Base-by-base conservation (phyloP, 148 eudicot genomes). In the Amaranthus hypochondriacus region DNA sequence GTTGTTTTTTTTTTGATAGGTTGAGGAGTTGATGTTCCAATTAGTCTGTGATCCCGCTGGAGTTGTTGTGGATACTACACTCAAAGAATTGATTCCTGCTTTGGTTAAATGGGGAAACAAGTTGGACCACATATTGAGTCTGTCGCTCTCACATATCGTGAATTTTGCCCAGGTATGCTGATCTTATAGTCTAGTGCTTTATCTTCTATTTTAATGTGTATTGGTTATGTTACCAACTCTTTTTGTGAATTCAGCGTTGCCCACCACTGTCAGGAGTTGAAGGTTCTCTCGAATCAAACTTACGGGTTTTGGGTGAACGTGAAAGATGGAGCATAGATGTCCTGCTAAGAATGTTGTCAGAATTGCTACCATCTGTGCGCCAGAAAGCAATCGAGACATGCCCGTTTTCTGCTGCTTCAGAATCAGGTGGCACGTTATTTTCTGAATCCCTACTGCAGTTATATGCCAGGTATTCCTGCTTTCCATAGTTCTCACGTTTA, bases 261-360 rank as follows among this genome's bases (percentile, higher is more conserved):
- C 94, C 96, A 39, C 97, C 99, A 70, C 88, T 95, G 81, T 95
- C 99, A 56, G 99, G 99, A 56, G 97, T 95, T 79, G 97, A 90
- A 83, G 96, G 90, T 75, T 90, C 98, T 75, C 78, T 92, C 70
- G 97, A 95, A 84, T 92, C 99, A 6, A 84, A 92, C 77, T 83
- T 95, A 66, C 90, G 83, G 62, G 97, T 87, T 74, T 82, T 95
- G 74, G 98, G 98, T 66, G 98, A 95, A 85, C 90, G 97, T 74
- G 98, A 95, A 76, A 93, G 98, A 49, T 93, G 98, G 98, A 91
- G 82, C 81, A 81, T 91, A 75, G 98, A 94, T 84, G 93, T 91
- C 74, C 78, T 94, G 56, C 73, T 94, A 61, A 87, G 96, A 75
- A 89, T 94, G 84, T 83, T 94, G 70, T 75, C 80, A 62, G 90